Conservation (phyloP, 306 rosid genomes). For the Cicer yamashitae region DNA sequence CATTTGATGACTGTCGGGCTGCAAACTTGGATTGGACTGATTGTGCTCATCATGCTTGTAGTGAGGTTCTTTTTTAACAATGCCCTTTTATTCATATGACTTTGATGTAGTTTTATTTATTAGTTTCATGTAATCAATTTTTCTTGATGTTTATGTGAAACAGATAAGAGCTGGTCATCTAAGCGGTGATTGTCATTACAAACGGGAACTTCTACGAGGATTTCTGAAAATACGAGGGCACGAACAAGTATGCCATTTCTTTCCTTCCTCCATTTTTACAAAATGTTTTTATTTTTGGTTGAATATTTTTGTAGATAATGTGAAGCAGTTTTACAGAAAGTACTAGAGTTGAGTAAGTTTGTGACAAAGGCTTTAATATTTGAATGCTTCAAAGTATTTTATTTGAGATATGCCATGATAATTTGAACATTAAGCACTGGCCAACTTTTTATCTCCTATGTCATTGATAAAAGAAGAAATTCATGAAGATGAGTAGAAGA, state of each 20-base stretch:
- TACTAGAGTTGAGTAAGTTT: conserved; percentile 3
- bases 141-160: conserved; percentile 32
- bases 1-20: conserved; percentile 82
- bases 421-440: conserved; percentile 15
- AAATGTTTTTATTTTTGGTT: conserved; percentile 13
- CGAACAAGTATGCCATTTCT: conserved; percentile 65
- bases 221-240: conserved; percentile 70
- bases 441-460: neutral
- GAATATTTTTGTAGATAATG: conserved; percentile 20
- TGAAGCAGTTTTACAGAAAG: neutral
- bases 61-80: conserved; percentile 61
- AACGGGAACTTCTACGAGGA: conserved; percentile 79
- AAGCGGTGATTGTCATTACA: conserved; percentile 94
- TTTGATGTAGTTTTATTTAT: conserved; percentile 17
- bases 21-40: conserved; percentile 79
- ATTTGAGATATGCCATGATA: conserved; percentile 9
- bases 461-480: conserved; percentile 1
- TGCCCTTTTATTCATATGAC: neutral
- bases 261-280: conserved; percentile 9
- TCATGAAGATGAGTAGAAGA: conserved; percentile 1
- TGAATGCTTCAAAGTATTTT: neutral
- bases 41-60: conserved; percentile 96
- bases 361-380: neutral
- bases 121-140: neutral
- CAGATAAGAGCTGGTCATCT: conserved; percentile 93